A percentile compares a stretch with the other conserved stretches of the same genome.
Conservation (phyloP, 1,284 basidiomycete genomes). For the Ceratobasidium sp. region DNA sequence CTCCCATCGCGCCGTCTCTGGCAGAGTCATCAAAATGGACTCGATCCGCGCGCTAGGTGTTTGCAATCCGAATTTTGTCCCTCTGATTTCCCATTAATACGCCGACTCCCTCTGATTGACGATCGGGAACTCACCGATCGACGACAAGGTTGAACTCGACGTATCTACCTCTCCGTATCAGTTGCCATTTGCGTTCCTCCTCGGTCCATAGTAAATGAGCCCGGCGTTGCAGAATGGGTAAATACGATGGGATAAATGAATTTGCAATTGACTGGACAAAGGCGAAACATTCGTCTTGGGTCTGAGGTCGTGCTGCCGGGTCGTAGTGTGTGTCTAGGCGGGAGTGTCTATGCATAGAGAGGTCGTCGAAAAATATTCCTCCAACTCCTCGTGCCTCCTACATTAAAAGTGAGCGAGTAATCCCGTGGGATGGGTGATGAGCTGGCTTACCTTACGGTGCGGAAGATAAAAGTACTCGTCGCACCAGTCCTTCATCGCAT, state of each 20-base stretch:
- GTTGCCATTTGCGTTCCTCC: constrained; percentile 81
- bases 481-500: constrained; percentile 92
- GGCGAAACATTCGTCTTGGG: constrained; percentile 71
- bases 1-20: constrained; percentile 92
- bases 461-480: constrained; percentile 96
- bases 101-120: constrained; percentile 38
- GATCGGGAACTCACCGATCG: constrained; percentile 58
- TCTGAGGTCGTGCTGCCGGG: constrained; percentile 46
- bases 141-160: constrained; percentile 95
- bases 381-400: constrained; percentile 87
- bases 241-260: constrained; percentile 85
- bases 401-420: not conserved
- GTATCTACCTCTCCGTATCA: constrained; percentile 85
- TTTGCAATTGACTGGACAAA: constrained; percentile 75
- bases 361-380: constrained; percentile 96
- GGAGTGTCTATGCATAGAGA: constrained; percentile 65
- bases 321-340: constrained; percentile 51
- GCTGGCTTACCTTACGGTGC: constrained; percentile 64
- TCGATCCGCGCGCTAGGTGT: constrained; percentile 92
- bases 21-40: constrained; percentile 91
- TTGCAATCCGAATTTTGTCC: constrained; percentile 87
- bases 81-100: constrained; percentile 48
- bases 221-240: constrained; percentile 78
- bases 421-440: not conserved
- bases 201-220: constrained; percentile 63